Base-by-base conservation (phyloP, 768 basidiomycete species). In the Lactarius trivialis region DNA sequence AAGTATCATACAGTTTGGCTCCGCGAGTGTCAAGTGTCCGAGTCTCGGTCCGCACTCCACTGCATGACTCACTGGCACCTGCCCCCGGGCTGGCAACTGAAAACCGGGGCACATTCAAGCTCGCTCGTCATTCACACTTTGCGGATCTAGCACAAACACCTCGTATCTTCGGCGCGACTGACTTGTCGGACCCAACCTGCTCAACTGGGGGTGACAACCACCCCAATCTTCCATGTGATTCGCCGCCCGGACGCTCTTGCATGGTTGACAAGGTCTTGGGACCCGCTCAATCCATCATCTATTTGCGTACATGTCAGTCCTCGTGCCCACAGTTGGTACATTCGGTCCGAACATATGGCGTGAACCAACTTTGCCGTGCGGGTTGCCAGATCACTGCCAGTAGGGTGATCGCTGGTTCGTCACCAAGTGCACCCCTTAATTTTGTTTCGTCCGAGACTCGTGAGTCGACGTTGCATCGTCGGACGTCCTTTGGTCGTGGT, bases 241-340 rank as follows among this genome's bases (percentile, higher is more conserved):
- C n/a, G n/a, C n/a, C n/a, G n/a, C n/a, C n/a, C 4, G 45, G 30
- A 30, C n/a, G n/a, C n/a, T n/a, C n/a, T n/a, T n/a, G n/a, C n/a
- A n/a, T n/a, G n/a, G n/a, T 19, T n/a, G 28, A 51, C 28, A 51
- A 28, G 32, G 32, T 51, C 50, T 51, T 4, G 51, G 17, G n/a
- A 9, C 19, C 15, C 15, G n/a, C 50, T 28, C 26, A 52, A 52
- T 52, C 26, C 17, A 11, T 33, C n/a, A 9, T 32, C 32, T 24
- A 32, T n/a, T 14, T 61, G 15, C 24, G 34, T 51, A 15, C 30
- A 30, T 34, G 19, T 43, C 55, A 28, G 55, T 32, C 55, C 55
- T 61, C 60, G 60, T 61, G 60, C 32, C 60, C 32, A 14, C 39
- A 61, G 49, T 32, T 51, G 60, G 60, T 51, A 36, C 48, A 14